These are phyloP conservation scores for Diplodia corticola DNA, from an alignment of 2,329 filamentous ascomycete genomes.

Conservation along the genomic window DNA sequence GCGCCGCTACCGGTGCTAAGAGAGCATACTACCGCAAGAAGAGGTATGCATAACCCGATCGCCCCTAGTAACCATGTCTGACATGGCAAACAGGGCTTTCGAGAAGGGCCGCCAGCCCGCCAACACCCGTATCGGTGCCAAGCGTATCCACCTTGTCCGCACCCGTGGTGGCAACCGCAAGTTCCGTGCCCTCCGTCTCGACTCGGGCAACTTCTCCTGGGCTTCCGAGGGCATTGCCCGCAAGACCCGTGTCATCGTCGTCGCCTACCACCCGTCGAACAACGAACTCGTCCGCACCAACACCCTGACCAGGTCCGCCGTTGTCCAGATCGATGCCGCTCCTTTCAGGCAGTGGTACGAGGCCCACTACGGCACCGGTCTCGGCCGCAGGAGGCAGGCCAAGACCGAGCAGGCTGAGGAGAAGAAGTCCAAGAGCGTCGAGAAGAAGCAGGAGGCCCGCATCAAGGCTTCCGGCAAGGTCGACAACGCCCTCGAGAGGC, in stretches of 20 bases:
- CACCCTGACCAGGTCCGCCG: conserved; percentile 98
- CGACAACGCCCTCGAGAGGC: conserved; percentile 87
- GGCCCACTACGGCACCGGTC: conserved; percentile 91
- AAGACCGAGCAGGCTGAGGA: conserved; percentile 69
- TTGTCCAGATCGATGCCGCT: conserved; percentile 97
- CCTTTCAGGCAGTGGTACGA: conserved; percentile 99
- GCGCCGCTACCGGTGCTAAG: conserved; percentile 97
- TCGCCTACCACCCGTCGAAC: conserved; percentile 99
- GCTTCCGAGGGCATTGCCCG: conserved; percentile 95
- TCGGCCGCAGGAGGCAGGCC: conserved; percentile 90
- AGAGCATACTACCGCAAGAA: conserved; percentile 60
- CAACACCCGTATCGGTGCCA: conserved; percentile 98
- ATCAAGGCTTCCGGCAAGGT: conserved; percentile 86
- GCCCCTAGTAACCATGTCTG: conserved; percentile 61
- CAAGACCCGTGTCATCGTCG: conserved; percentile 98
- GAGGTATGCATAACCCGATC: conserved; percentile 60
- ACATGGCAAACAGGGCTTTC: conserved; percentile 78
- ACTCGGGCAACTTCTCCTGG: conserved; percentile 99
- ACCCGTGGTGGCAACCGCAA: conserved; percentile 99
- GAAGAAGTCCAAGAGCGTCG: conserved; percentile 94
- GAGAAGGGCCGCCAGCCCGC: conserved; percentile 99
- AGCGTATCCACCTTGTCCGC: conserved; percentile 95
- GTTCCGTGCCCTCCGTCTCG: conserved; percentile 98
- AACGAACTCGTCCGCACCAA: conserved; percentile 99
- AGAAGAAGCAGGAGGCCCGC: conserved; percentile 94